Evolutionary conservation across 139 green algal species (phyloP), one percentile per base, ranked within the genome.

Genomic region (Haematococcus sp.): DNA sequence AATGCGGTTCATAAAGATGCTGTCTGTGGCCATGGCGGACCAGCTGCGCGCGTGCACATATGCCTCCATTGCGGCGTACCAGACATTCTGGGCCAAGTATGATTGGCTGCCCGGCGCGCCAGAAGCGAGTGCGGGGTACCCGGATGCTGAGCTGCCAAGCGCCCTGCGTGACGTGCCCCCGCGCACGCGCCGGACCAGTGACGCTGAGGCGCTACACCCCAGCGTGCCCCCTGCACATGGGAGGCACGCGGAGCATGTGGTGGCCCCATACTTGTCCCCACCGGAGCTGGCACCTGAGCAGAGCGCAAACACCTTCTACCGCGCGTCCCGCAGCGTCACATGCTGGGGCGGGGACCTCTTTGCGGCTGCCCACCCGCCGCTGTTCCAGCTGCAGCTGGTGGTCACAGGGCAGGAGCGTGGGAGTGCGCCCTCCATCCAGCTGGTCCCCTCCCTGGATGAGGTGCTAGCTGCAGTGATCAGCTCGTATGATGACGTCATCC

Each of bases 21-120:
- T 94, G 28, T 81, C 80, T 0, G 56, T 94, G 54, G 40, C 81
- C 25, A 93, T 93, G 88, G 71, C 71, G 2, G 83, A 91, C 71
- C 79, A 91, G 76, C 76, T 94, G 43, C 80, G 83, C 11, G 86
- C 72, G 3, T 76, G 83, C 20, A 83, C 90, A 27, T 71, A 90
- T 4, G 71, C 65, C 27, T 86, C 80, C 23, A 75, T 91, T 33
- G 22, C 54, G 16, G 44, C 52, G 22, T 91, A 84, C 73, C 30
- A 55, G 32, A 17, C 70, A 17, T 83, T 91, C 49, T 93, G 83
- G 83, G n/a, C 54, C 40, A 49, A 78, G 63, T 94, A 88, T 76
- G 79, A 83, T 56, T 63, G 88, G 2, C 34, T 30, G 44, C 35
- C 32, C 0, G 58, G 55, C 9, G 46, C 32, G 5, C 54, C 35